These are phyloP conservation scores for Neofusicoccum umdonicola DNA, from an alignment of 2,329 filamentous ascomycete species.

Conservation along the genomic window DNA sequence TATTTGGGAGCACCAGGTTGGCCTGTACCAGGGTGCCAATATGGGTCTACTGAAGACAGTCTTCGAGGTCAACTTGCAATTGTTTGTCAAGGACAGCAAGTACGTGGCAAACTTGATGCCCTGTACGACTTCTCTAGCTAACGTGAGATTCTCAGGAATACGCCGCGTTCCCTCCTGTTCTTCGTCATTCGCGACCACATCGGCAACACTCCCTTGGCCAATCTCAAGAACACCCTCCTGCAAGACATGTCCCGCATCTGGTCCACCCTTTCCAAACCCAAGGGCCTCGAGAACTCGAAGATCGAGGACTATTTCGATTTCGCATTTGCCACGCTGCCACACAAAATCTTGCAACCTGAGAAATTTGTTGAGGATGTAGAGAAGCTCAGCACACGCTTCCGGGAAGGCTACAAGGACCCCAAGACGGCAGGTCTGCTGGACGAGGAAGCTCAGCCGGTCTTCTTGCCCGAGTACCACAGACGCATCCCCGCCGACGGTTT, in stretches of 20 bases:
- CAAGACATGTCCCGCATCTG: slow-evolving; percentile 91
- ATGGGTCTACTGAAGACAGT: slow-evolving; percentile 99
- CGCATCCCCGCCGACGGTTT: slow-evolving; percentile 97
- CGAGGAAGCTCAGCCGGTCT: slow-evolving; percentile 74
- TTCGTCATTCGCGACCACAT: slow-evolving; percentile 98
- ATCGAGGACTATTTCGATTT: slow-evolving; percentile 99
- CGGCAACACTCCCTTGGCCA: slow-evolving; percentile 83
- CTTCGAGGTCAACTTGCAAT: slow-evolving; percentile 95
- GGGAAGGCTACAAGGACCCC: slow-evolving; percentile 71
- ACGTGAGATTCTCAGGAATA: slow-evolving; percentile 57
- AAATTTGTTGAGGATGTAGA: slow-evolving; percentile 80
- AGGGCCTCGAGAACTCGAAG: slow-evolving; percentile 79
- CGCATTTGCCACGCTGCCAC: slow-evolving; percentile 89
- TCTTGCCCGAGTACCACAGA: slow-evolving; percentile 91
- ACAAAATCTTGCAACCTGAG: slow-evolving; percentile 94
- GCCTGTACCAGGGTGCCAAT: slow-evolving; percentile 95
- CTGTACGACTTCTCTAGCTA: slow-evolving; percentile 3
- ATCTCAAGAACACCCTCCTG: slow-evolving; percentile 84
- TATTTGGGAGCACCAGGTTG: slow-evolving; percentile 99
- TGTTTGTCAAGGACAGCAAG: slow-evolving; percentile 95
- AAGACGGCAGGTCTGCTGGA: slow-evolving; percentile 63
- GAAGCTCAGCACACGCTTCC: slow-evolving; percentile 77
- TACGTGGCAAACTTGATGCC: slow-evolving; percentile 45
- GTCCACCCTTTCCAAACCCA: slow-evolving; percentile 86
- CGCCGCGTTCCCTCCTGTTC: slow-evolving; percentile 87